These are phyloP conservation scores for Iris pallida DNA, from an alignment of 116 monocot species.

Conservation along the genomic window DNA sequence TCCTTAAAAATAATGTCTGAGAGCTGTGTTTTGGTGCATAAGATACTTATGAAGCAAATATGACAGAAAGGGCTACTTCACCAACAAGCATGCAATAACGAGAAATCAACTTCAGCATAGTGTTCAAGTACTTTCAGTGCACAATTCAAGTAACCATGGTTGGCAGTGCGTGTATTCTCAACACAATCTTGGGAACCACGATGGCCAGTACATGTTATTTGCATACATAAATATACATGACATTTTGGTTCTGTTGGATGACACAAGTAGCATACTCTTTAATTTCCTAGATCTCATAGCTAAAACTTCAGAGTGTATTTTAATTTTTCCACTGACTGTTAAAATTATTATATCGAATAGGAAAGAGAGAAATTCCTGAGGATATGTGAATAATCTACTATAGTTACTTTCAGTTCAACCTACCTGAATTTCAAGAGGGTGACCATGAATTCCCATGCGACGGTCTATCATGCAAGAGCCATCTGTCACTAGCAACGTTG, in stretches of 20 bases:
- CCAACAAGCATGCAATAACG: too few species aligned
- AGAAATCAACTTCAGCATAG: too few species aligned
- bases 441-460: conserved; percentile 98
- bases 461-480: conserved; percentile 99
- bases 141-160: too few species aligned
- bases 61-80: too few species aligned
- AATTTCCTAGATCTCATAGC: neutral
- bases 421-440: conserved; percentile 98
- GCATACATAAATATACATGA: neutral
- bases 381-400: neutral
- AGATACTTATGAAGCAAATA: too few species aligned
- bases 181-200: too few species aligned
- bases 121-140: too few species aligned
- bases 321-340: neutral
- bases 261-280: neutral
- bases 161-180: too few species aligned
- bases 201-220: too few species aligned
- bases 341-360: neutral
- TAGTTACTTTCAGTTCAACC: neutral
- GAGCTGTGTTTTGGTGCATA: too few species aligned
- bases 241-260: conserved; percentile 1
- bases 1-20: too few species aligned
- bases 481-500: conserved; percentile 94
- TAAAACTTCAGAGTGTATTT: neutral
- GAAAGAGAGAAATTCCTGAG: neutral